Conservation (phyloP, 2,329 filamentous ascomycete species). For the Fusarium phyllophilum region DNA sequence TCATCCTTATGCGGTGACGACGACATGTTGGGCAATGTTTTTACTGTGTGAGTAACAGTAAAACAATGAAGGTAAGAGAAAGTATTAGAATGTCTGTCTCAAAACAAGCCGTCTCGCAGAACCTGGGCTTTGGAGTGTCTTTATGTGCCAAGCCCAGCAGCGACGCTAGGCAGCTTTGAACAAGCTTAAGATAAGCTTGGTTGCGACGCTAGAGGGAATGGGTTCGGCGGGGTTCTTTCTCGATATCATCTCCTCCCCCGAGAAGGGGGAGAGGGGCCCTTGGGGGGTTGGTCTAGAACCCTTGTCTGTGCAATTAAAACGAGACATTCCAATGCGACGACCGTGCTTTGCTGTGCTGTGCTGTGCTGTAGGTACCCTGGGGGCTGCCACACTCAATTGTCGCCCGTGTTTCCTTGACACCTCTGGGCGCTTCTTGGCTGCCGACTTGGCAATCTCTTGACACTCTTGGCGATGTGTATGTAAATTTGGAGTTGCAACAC, state of each 20-base stretch:
- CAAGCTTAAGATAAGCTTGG: constrained; percentile 29
- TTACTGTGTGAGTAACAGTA: background rate
- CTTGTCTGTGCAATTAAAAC: background rate
- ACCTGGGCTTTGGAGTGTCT: background rate
- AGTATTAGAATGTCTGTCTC: background rate
- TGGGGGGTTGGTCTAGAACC: constrained; percentile 18
- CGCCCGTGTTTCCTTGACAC: background rate
- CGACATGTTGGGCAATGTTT: constrained; percentile 9
- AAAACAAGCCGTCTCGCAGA: background rate
- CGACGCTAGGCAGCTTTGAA: constrained; percentile 1
- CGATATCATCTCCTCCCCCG: constrained; percentile 17
- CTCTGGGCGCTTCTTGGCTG: background rate
- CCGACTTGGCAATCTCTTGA: background rate
- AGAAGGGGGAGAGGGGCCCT: background rate
- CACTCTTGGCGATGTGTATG: background rate
- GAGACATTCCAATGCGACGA: constrained; percentile 1
- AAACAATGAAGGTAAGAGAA: background rate
- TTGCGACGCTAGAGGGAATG: background rate
- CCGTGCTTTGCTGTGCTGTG: background rate
- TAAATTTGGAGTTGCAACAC: background rate
- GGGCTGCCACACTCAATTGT: background rate
- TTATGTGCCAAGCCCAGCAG: constrained; percentile 13
- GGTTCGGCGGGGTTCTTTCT: constrained; percentile 9
- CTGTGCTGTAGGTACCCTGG: background rate
- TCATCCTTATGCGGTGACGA: constrained; percentile 18